Evolutionary conservation across 2,329 filamentous ascomycete species (phyloP).

Genomic region (Sarocladium strictum): DNA sequence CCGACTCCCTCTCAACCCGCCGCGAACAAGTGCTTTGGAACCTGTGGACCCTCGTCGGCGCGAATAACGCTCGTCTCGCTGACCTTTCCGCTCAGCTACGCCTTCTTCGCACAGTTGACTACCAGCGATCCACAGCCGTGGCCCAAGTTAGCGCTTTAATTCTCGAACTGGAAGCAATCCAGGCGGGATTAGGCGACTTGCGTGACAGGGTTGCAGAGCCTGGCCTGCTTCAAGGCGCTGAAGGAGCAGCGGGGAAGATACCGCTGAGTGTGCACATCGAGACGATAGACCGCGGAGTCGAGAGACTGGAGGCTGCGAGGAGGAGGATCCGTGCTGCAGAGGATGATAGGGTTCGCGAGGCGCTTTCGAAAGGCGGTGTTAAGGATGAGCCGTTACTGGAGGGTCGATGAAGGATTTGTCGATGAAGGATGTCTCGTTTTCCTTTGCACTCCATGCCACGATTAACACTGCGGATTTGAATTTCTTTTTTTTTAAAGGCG

Average conservation of each 20-base stretch:
- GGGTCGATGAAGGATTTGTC: constrained; percentile 17
- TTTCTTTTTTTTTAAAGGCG: neutral
- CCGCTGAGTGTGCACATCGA: constrained; percentile 71
- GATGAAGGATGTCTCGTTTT: too few species aligned
- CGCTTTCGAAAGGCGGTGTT: constrained; percentile 38
- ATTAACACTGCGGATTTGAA: neutral
- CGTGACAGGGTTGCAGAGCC: constrained; percentile 65
- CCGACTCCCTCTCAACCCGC: constrained; percentile 48
- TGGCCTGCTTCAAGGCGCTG: constrained; percentile 46
- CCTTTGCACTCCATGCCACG: neutral
- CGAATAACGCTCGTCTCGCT: constrained; percentile 54
- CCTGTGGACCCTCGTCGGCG: constrained; percentile 71
- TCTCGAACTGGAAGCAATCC: constrained; percentile 68
- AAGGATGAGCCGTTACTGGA: constrained; percentile 38
- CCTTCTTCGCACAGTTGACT: constrained; percentile 59
- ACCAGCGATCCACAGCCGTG: constrained; percentile 60
- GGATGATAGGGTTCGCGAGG: constrained; percentile 49
- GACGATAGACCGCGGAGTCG: constrained; percentile 65
- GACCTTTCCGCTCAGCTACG: constrained; percentile 58
- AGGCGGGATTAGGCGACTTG: constrained; percentile 63
- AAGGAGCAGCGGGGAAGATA: constrained; percentile 29
- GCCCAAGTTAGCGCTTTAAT: constrained; percentile 64
- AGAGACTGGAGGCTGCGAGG: constrained; percentile 62
- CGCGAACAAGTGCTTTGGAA: constrained; percentile 62
- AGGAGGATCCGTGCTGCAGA: constrained; percentile 53